Evolutionary conservation across 495 filamentous ascomycete genomes (phyloP).

Genomic region (Podospora australis): DNA sequence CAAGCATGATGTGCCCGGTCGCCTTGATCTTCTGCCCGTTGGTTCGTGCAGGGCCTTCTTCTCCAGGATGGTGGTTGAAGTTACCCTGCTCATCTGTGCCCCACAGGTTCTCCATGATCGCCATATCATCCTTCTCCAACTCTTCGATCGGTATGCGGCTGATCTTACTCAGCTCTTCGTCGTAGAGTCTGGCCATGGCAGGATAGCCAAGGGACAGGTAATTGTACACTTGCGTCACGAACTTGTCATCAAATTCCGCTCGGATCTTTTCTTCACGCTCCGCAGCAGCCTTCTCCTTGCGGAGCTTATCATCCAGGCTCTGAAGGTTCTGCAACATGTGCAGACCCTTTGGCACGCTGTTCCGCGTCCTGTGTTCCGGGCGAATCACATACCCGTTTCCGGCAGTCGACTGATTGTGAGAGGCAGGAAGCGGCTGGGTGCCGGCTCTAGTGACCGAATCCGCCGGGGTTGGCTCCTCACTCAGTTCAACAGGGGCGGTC

Average conservation of each 20-base stretch:
- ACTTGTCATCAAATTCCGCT: slow-evolving; percentile 69
- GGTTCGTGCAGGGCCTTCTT: slow-evolving; percentile 1
- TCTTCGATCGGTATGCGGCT: slow-evolving; percentile 57
- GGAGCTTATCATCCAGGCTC: slow-evolving; percentile 41
- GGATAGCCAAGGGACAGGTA: slow-evolving; percentile 91
- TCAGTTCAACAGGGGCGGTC: slow-evolving; percentile 16
- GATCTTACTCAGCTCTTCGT: slow-evolving; percentile 75
- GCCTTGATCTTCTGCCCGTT: slow-evolving; percentile 19
- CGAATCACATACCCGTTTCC: slow-evolving; percentile 7
- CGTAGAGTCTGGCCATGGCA: slow-evolving; percentile 70
- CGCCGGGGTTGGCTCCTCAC: slow-evolving; percentile 21
- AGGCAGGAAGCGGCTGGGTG: slow-evolving; percentile 3
- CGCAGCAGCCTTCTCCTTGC: slow-evolving; percentile 42
- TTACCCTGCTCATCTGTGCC: slow-evolving; percentile 13
- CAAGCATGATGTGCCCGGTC: slow-evolving; percentile 30
- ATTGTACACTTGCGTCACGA: slow-evolving; percentile 93
- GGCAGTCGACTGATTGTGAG: slow-evolving; percentile 5
- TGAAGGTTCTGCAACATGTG: slow-evolving; percentile 43
- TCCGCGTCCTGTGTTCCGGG: slow-evolving; percentile 25
- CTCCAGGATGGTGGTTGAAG: slow-evolving; percentile 25
- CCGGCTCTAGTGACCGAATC: slow-evolving; percentile 4
- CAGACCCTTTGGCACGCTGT: slow-evolving; percentile 31
- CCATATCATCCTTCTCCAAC: slow-evolving; percentile 64
- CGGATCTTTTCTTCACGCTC: slow-evolving; percentile 48
- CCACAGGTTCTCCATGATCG: slow-evolving; percentile 57